phyloP scores from a whole-genome alignment of 2,329 filamentous ascomycete species.

The Arthrobotrys pseudoclavata region DNA sequence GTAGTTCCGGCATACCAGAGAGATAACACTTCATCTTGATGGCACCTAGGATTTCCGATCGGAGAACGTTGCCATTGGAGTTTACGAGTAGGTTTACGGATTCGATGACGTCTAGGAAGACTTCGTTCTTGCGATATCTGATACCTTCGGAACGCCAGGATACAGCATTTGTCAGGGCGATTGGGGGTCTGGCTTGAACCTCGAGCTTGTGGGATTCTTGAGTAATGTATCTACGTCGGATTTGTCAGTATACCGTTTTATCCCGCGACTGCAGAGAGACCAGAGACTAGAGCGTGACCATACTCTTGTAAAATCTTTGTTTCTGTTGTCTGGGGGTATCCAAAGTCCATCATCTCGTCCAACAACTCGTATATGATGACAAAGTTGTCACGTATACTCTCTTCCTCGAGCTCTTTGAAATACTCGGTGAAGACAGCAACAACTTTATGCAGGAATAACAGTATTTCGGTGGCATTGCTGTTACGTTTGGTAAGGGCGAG shows the following conservation, averaged over 20 bases:
- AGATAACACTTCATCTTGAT: constrained; percentile 99
- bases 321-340: constrained; percentile 98
- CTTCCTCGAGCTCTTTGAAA: constrained; percentile 98
- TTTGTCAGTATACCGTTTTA: neutral
- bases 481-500: constrained; percentile 98
- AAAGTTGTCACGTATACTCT: constrained; percentile 99
- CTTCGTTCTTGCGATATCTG: constrained; percentile 98
- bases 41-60: constrained; percentile 94
- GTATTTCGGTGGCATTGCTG: constrained; percentile 97
- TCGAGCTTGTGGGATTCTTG: constrained; percentile 99
- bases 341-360: constrained; percentile 99
- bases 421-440: constrained; percentile 99
- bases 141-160: constrained; percentile 99
- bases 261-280: neutral
- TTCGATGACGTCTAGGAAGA: constrained; percentile 97
- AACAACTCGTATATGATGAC: constrained; percentile 98
- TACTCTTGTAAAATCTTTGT: constrained; percentile 95
- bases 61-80: constrained; percentile 91
- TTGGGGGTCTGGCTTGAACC: constrained; percentile 93
- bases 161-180: constrained; percentile 97
- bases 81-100: constrained; percentile 96
- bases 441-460: constrained; percentile 96
- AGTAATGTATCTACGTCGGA: constrained; percentile 80
- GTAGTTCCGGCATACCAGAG: constrained; percentile 96
- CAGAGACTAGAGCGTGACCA: neutral